Conservation (phyloP, 2,329 filamentous ascomycete species). For the Cladophialophora psammophila region DNA sequence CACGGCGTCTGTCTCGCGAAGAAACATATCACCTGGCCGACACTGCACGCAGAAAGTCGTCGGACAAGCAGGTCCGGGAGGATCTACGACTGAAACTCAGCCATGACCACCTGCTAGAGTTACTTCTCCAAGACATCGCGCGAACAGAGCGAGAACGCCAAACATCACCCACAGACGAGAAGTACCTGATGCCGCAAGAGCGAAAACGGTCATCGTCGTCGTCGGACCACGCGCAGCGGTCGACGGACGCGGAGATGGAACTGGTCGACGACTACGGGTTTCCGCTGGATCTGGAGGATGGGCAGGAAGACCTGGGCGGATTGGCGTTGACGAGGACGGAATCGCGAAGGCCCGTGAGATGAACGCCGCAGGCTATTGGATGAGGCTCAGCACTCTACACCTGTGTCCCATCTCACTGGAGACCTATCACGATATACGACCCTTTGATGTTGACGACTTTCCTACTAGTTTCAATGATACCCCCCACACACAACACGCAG, state of each 20-base stretch:
- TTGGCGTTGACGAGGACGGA: conserved; percentile 38
- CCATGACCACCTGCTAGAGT: conserved; percentile 38
- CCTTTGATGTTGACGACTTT: conserved; percentile 16
- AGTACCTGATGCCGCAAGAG: conserved; percentile 30
- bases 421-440: conserved; percentile 18
- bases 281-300: conserved; percentile 36
- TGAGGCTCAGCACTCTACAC: conserved; percentile 25
- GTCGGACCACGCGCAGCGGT: conserved; percentile 17
- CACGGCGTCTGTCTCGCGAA: conserved; percentile 37
- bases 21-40: conserved; percentile 39
- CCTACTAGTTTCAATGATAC: conserved; percentile 20
- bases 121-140: conserved; percentile 38
- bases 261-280: conserved; percentile 40
- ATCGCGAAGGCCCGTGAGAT: conserved; percentile 35
- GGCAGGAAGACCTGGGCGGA: conserved; percentile 37
- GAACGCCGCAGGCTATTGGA: conserved; percentile 24
- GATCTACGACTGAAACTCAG: conserved; percentile 40
- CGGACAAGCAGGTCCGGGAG: conserved; percentile 31
- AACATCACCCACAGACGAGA: conserved; percentile 39
- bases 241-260: conserved; percentile 16
- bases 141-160: conserved; percentile 39
- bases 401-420: conserved; percentile 10
- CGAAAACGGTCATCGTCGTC: conserved; percentile 23
- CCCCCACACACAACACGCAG: conserved; percentile 12
- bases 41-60: conserved; percentile 38